Percentiles rank a stretch among this genome's conserved stretches.
These are phyloP conservation scores for Nemania bipapillata DNA, from an alignment of 2,329 filamentous ascomycete species.

Conservation along the genomic window DNA sequence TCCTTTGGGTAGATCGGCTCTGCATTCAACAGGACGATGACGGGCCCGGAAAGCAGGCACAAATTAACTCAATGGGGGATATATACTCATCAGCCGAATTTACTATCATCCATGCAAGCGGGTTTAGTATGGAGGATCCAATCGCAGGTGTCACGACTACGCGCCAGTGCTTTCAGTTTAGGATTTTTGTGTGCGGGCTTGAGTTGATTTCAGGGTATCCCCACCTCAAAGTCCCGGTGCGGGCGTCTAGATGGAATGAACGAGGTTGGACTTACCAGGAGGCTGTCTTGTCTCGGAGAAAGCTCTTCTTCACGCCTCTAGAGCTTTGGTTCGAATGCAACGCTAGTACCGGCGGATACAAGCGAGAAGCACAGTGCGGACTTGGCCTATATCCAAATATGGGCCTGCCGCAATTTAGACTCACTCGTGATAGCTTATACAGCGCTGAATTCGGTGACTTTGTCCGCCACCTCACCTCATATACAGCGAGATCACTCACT, in stretches of 20 bases:
- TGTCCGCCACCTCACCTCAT: slow-evolving; percentile 10
- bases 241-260: slow-evolving; percentile 11
- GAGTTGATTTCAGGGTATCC: slow-evolving; percentile 12
- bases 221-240: not conserved
- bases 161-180: slow-evolving; percentile 2
- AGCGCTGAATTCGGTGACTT: slow-evolving; percentile 18
- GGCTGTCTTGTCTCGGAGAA: slow-evolving; percentile 14
- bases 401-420: no score
- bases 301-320: slow-evolving; percentile 18
- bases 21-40: slow-evolving; percentile 15
- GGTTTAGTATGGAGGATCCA: not conserved
- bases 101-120: slow-evolving; percentile 13
- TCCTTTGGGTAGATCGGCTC: slow-evolving; percentile 17
- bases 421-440: no score
- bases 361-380: not conserved
- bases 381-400: no score
- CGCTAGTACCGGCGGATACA: not conserved
- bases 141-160: slow-evolving; percentile 8
- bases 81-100: slow-evolving; percentile 15
- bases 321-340: slow-evolving; percentile 23
- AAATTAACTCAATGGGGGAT: slow-evolving; percentile 14
- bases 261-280: slow-evolving; percentile 18
- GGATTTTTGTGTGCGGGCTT: slow-evolving; percentile 6
- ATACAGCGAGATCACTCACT: slow-evolving; percentile 7
- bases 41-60: slow-evolving; percentile 3